phyloP scores from a whole-genome alignment of 2,329 filamentous ascomycete genomes.

The Neopestalotiopsis sp. region DNA sequence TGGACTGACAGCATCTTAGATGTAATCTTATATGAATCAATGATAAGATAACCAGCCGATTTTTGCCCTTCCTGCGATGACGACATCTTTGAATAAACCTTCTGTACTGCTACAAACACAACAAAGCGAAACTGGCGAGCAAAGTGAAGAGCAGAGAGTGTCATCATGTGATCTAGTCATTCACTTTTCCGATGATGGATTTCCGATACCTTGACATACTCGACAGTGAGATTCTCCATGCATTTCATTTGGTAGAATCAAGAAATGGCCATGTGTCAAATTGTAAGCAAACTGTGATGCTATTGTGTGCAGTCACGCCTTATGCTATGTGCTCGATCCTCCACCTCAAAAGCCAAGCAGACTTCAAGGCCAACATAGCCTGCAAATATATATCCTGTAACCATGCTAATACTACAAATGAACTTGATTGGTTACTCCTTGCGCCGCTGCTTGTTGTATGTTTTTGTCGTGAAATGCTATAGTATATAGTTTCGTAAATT shows the following conservation, averaged over 20 bases:
- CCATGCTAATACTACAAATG: conserved; percentile 1
- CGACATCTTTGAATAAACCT: not conserved
- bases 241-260: no score
- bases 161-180: not conserved
- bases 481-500: not conserved
- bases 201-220: no score
- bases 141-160: not conserved
- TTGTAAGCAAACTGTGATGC: no score
- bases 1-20: no score
- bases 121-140: not conserved
- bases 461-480: conserved; percentile 2
- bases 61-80: not conserved
- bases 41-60: no score
- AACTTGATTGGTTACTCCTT: not conserved
- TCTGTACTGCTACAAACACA: not conserved
- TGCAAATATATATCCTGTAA: not conserved
- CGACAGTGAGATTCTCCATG: no score
- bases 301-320: no score
- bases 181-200: no score
- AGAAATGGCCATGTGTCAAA: no score
- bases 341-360: not conserved
- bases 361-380: not conserved
- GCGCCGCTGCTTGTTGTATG: not conserved
- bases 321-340: no score
- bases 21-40: no score